Evolutionary conservation across 495 filamentous ascomycete species (phyloP).

Genomic region (Penicillium canescens): DNA sequence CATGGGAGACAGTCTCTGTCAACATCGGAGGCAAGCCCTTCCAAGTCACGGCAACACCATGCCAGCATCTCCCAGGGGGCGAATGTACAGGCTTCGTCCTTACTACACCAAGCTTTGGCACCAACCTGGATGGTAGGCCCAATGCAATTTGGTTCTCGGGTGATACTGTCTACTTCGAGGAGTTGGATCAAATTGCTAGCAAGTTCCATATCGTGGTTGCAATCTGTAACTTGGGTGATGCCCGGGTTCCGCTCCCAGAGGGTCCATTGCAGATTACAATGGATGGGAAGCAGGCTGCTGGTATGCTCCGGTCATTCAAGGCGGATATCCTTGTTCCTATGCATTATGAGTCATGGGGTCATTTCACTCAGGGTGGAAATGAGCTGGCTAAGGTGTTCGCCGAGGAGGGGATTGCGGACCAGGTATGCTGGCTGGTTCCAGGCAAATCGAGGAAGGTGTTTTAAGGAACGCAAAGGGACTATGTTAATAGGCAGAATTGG

Average conservation of each 20-base stretch:
- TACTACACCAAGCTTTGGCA: constrained; percentile 38
- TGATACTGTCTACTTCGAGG: constrained; percentile 53
- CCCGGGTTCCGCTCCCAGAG: constrained; percentile 23
- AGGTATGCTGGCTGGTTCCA: constrained; percentile 22
- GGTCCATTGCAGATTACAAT: constrained; percentile 47
- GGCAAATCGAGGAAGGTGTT: neutral
- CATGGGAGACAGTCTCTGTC: constrained; percentile 26
- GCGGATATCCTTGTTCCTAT: constrained; percentile 52
- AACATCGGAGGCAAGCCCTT: constrained; percentile 23
- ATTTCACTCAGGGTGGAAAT: constrained; percentile 42
- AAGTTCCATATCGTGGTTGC: constrained; percentile 23
- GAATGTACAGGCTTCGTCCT: constrained; percentile 53
- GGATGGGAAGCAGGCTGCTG: constrained; percentile 46
- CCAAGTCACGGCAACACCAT: constrained; percentile 44
- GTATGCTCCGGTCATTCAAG: constrained; percentile 39
- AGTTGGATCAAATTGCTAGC: constrained; percentile 30
- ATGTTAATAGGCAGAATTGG: no score
- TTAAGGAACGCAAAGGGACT: no score
- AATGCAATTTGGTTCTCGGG: constrained; percentile 58
- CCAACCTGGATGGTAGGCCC: constrained; percentile 32
- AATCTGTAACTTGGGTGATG: constrained; percentile 32
- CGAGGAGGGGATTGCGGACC: constrained; percentile 24
- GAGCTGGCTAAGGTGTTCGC: constrained; percentile 25
- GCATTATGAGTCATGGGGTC: constrained; percentile 54
- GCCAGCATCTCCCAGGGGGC: constrained; percentile 44